Conservation (phyloP, 2,329 filamentous ascomycete genomes). For the Xylariales sp. region DNA sequence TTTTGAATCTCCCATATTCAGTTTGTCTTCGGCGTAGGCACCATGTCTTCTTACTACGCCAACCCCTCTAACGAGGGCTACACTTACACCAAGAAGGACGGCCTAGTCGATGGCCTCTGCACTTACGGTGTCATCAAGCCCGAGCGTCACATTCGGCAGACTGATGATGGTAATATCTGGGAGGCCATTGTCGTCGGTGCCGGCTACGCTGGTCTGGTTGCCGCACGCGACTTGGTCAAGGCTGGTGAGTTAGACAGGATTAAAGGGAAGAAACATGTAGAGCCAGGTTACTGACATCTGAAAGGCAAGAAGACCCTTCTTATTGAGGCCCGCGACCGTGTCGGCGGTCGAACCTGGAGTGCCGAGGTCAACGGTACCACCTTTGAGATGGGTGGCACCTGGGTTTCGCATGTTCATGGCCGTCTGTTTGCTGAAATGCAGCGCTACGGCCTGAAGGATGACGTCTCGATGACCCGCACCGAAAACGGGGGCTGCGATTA, state of each 20-base stretch:
- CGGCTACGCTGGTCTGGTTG: slow-evolving; percentile 11
- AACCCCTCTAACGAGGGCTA: too few relatives aligned
- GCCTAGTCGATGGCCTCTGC: too few relatives aligned
- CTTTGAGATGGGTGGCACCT: slow-evolving; percentile 14
- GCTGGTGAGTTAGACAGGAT: slow-evolving; percentile 3
- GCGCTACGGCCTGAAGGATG: slow-evolving; percentile 1
- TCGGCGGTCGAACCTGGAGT: slow-evolving; percentile 12
- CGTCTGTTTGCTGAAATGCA: slow-evolving; percentile 6
- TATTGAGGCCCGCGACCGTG: slow-evolving; percentile 15
- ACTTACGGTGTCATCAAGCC: too few relatives aligned
- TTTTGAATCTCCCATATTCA: too few relatives aligned
- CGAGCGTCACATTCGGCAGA: too few relatives aligned
- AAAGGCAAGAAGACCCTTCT: slow-evolving; percentile 5
- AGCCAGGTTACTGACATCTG: not conserved
- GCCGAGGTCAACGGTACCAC: not conserved
- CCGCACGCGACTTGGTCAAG: slow-evolving; percentile 5
- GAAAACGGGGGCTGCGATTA: too few relatives aligned
- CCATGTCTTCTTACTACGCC: too few relatives aligned
- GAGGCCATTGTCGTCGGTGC: slow-evolving; percentile 11
- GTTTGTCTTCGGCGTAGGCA: too few relatives aligned
- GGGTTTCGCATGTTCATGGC: slow-evolving; percentile 8
- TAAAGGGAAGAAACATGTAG: too few relatives aligned
- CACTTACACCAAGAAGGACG: too few relatives aligned
- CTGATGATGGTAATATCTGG: slow-evolving; percentile 1
- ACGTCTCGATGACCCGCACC: not conserved